Evolutionary conservation across 192 early-diverging fungal species (phyloP).

Genomic region (Powellomyces hirtus): DNA sequence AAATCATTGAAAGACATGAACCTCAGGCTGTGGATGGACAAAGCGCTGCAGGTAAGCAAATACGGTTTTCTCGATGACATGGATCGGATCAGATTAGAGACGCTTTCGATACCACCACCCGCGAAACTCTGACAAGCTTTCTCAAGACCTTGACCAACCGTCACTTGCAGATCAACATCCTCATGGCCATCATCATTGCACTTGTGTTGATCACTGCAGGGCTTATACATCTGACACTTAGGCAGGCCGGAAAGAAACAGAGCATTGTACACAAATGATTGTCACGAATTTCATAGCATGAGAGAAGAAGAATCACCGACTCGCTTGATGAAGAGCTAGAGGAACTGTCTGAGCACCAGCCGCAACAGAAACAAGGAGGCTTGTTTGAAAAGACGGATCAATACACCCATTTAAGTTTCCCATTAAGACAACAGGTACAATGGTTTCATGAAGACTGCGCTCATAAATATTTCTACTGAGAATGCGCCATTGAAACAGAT

Average conservation of each 20-base stretch:
- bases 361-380: too few relatives aligned
- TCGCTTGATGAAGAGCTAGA: too few relatives aligned
- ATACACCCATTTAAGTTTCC: too few relatives aligned
- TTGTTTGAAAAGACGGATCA: too few relatives aligned
- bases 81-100: neutral
- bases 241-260: neutral
- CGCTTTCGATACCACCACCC: neutral
- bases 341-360: too few relatives aligned
- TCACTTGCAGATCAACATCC: neutral
- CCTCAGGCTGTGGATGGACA: neutral
- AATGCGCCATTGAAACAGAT: neutral
- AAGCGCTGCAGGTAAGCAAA: neutral
- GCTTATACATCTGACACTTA: neutral
- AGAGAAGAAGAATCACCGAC: too few relatives aligned
- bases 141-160: neutral
- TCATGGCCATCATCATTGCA: neutral
- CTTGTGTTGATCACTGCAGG: neutral
- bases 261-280: too few relatives aligned
- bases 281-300: too few relatives aligned
- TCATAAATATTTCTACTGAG: neutral
- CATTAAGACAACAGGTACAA: too few relatives aligned
- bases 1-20: neutral
- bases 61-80: neutral
- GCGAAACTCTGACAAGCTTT: neutral
- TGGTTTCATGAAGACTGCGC: too few relatives aligned